These are phyloP conservation scores for Fraxinus baroniana DNA, from an alignment of 305 asterid species.

Conservation along the genomic window DNA sequence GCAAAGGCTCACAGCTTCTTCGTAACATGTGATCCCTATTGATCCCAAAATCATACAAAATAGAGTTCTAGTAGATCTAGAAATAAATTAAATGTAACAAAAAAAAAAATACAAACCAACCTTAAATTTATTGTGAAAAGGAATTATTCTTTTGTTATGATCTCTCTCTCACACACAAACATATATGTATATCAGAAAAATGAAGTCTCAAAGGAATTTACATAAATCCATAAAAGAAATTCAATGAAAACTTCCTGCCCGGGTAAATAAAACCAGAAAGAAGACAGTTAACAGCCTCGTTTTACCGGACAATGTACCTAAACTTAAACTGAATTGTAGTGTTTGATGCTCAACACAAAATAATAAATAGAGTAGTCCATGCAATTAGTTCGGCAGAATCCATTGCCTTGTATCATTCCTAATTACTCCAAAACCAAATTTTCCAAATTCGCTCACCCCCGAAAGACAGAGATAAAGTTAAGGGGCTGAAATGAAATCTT, in stretches of 20 bases:
- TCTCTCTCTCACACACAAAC: background rate
- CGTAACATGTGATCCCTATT: background rate
- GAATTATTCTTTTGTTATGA: too few species aligned
- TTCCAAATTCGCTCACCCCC: constrained; percentile 2
- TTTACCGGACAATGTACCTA: background rate
- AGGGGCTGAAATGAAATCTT: background rate
- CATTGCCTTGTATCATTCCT: constrained; percentile 68
- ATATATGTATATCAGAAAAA: too few species aligned
- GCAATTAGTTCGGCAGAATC: constrained; percentile 40
- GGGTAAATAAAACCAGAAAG: background rate
- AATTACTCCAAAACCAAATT: constrained; percentile 43
- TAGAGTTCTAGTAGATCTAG: too few species aligned
- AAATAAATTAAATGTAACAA: background rate
- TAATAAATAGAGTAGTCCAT: background rate
- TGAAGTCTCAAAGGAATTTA: background rate
- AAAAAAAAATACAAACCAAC: background rate
- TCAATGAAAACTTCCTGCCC: background rate
- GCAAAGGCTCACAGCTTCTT: too few species aligned
- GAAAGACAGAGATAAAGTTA: background rate
- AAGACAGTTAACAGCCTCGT: background rate
- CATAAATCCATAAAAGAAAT: background rate
- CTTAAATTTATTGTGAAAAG: background rate
- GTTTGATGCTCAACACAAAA: background rate
- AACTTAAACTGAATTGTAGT: background rate
- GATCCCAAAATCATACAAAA: background rate